Base-by-base conservation (phyloP, 345 rosid species). In the Psidium guajava region DNA sequence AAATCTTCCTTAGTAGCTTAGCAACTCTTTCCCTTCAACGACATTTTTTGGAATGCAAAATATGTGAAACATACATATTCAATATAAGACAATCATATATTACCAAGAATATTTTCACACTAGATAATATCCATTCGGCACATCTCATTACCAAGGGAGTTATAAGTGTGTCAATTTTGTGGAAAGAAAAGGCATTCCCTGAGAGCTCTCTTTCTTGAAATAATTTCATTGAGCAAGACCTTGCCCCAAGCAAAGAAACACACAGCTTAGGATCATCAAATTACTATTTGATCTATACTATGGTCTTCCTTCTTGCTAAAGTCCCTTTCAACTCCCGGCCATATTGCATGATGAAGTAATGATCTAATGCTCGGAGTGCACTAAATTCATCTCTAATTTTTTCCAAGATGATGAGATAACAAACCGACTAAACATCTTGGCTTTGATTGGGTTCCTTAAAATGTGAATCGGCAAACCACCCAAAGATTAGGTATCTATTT, bases 1-100 rank as follows among this genome's bases (percentile, higher is more conserved):
- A 97, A 88, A 83, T 95, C 98, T 86, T 92, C 90, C 88, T 95
- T 97, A 53, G 98, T 36, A 36, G 36, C 36, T 36, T 36, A 36
- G 36, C 96, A 81, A 96, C 98, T 90, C 90, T 89, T 87, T 97
- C 74, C 99, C 99, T 91, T 95, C 98, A 20, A 91, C 86, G 44
- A 94, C 95, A 81, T 94, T 95, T 86, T 94, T 95, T 42, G 95
- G 88, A 85, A 95, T 94, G 90, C 93, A 95, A 51, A 94, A 85
- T 86, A 94, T 88, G 98, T 51, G 21, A 51, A 82, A 28, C 83
- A 82, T 15, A 18, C 58, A 64, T 64, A 22, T 8, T 28, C 22
- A 32, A 22, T 32, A 64, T 28, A 64, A 64, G 75, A 16, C 75
- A 64, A 64, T 64, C 11, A 32, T 20, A 64, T 32, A 36, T 47